A percentile compares a stretch with the other conserved stretches of the same genome.
phyloP scores from a whole-genome alignment of 129 eudicot genomes.

The Flaveria ramosissima region DNA sequence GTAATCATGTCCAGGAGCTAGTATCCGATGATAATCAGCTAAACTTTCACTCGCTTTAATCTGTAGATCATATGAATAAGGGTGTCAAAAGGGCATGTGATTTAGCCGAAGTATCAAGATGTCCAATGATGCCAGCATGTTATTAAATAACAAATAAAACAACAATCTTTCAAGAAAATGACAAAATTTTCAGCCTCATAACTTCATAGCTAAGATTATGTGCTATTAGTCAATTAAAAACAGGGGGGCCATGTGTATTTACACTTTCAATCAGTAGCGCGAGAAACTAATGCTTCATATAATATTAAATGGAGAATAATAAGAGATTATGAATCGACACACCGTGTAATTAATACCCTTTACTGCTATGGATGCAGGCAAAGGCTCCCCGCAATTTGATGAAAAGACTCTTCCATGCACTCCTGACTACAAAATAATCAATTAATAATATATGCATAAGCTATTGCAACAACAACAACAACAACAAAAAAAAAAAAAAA shows the following conservation, averaged over 20 bases:
- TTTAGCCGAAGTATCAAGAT: background rate
- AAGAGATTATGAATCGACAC: slow-evolving; percentile 20
- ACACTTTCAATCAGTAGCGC: background rate
- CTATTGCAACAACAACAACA: too few relatives aligned
- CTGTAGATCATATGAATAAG: slow-evolving; percentile 41
- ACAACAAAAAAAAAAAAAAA: too few relatives aligned
- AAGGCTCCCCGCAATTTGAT: slow-evolving; percentile 78
- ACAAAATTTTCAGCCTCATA: background rate
- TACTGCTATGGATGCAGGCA: slow-evolving; percentile 70
- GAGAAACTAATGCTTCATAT: slow-evolving; percentile 3
- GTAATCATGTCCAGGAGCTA: slow-evolving; percentile 72
- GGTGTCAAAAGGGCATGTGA: background rate
- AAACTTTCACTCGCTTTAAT: slow-evolving; percentile 58
- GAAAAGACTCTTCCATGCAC: slow-evolving; percentile 81
- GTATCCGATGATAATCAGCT: slow-evolving; percentile 85
- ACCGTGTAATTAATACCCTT: slow-evolving; percentile 85
- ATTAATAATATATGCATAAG: background rate
- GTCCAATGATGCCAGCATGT: slow-evolving; percentile 10
- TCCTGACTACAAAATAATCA: slow-evolving; percentile 56
- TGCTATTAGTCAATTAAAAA: background rate
- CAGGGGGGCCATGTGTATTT: background rate
- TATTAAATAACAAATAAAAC: background rate
- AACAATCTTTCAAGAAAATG: background rate
- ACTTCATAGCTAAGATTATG: background rate
- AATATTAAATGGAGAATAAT: background rate